Evolutionary conservation across 1,139 yeast genomes (phyloP), one percentile per base, ranked within the genome.

Genomic region (Casaregolazyma lundiana): DNA sequence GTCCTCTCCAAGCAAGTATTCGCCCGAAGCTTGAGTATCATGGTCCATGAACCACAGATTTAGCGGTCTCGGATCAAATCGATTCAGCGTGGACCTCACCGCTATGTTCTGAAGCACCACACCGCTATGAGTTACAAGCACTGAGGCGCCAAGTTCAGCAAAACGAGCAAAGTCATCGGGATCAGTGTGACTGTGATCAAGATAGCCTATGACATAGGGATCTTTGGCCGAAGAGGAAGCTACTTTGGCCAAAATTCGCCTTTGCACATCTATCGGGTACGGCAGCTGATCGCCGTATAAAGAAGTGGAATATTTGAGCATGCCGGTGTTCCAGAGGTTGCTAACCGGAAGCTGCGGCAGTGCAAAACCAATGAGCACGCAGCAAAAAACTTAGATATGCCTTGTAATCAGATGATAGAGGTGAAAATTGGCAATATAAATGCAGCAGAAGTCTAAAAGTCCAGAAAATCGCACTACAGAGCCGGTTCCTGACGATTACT

Each of bases 111-210:
- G 61, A 18, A 57, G 49, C 4, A 53, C 50, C 11, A 57, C 52
- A 1, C 60, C 60, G 8, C 57, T 50, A 38, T 50, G 50, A 21
- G 47, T 46, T n/a, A 57, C 35, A 35, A 57, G 46, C 9, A 56
- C 54, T 22, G 50, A 47, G 1, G 54, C 55, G 0, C 58, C 59
- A 6, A 41, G 37, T 15, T 44, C 43, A 15, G 49, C 54, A 38
- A 55, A 51, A 36, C 50, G 46, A 13, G 53, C 43, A 43, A 56
- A 57, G 35, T 57, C 61, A 15, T 50, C 48, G 11, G 59, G 54
- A n/a, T 56, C 61, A n/a, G 60, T 57, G 46, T 56, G 59, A 22
- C 55, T 42, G 32, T 50, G 56, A 38, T 55, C 57, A 21, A 57
- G 44, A 15, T 50, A 47, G 13, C 56, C 61, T 18, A 53, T 47